Evolutionary conservation across 2,329 filamentous ascomycete species (phyloP), one percentile per base, ranked within the genome.

Genomic region (Zasmidium cellare): DNA sequence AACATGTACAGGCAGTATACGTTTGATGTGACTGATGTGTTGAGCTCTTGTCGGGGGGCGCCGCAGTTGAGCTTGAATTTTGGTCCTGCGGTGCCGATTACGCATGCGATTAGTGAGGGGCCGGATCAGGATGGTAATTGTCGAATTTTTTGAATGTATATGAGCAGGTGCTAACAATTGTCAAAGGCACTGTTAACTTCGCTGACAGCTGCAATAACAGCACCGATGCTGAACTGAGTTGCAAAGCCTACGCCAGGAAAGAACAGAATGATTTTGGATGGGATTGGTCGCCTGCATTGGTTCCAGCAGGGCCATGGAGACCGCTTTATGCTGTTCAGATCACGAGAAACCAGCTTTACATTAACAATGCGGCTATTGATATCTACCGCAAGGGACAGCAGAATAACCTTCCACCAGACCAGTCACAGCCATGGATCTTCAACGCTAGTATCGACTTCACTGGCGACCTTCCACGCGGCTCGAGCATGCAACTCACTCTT

Each of bases 1-100:
- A 86, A 86, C 59, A 83, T 86, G 65, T 87, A 86, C 64, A 76
- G 83, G 1, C 83, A 86, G 65, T 86, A 83, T 68, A 77, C 76
- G 20, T 85, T 85, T 57, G 79, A 86, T 47, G 75, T 86, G 3
- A 79, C 82, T 0, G 65, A 75, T 9, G 70, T 77, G 6, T 58
- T 85, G 7, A 63, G 61, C 0, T 66, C 66, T 1, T 85, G 81
- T 66, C 64, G 70, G 1, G 60, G 55, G 3, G 49, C 53, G 3
- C 23, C 35, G 14, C 57, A 64, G 9, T 65, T 84, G 7, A 75
- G 71, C 41, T 73, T 86, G 61, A 76, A 84, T 44, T 86, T 86
- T 67, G 81, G 80, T 20, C 84, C 81, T 59, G 82, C 83, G 1
- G 77, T 80, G 0, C 72, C 74, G 1, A 83, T 83, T 53, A 81